Conservation (phyloP, 2,329 filamentous ascomycete genomes). For the Ceratocystis huliohia region DNA sequence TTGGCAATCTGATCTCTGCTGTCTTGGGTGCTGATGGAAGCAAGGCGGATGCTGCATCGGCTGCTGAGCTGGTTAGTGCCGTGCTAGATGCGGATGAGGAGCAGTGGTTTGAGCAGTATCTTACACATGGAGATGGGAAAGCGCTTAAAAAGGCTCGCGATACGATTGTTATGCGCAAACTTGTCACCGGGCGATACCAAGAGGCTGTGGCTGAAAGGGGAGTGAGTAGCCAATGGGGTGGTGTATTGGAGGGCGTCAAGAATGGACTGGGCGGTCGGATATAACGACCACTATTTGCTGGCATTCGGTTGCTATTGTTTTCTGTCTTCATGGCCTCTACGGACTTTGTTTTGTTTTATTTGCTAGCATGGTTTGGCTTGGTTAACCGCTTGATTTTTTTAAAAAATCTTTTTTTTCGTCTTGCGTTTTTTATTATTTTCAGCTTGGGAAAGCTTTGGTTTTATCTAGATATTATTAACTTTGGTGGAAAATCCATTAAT, state of each 20-base stretch:
- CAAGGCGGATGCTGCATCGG: conserved; percentile 39
- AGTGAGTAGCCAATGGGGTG: conserved; percentile 36
- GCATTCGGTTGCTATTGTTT: not conserved
- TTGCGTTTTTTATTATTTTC: conserved; percentile 9
- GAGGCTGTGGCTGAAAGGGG: conserved; percentile 36
- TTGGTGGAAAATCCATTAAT: not conserved
- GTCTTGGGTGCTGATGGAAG: conserved; percentile 37
- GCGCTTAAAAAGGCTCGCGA: conserved; percentile 54
- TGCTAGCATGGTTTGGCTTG: not conserved
- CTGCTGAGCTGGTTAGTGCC: conserved; percentile 58
- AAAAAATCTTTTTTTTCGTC: not conserved
- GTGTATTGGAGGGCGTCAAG: conserved; percentile 40
- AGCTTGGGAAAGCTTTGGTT: not conserved
- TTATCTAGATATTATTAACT: not conserved
- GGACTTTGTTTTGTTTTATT: conserved; percentile 8
- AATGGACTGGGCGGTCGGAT: conserved; percentile 28
- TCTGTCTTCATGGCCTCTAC: conserved; percentile 6
- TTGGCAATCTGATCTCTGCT: conserved; percentile 51
- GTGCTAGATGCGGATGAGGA: conserved; percentile 62
- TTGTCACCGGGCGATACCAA: conserved; percentile 50
- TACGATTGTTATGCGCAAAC: conserved; percentile 59
- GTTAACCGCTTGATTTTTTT: conserved; percentile 7
- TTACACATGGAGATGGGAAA: conserved; percentile 53
- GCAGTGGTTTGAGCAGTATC: conserved; percentile 56
- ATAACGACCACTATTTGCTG: not conserved